Percentiles rank a stretch among this genome's conserved stretches.
phyloP scores from a whole-genome alignment of 2,329 filamentous ascomycete genomes.

The Calonectria multiphialidica region DNA sequence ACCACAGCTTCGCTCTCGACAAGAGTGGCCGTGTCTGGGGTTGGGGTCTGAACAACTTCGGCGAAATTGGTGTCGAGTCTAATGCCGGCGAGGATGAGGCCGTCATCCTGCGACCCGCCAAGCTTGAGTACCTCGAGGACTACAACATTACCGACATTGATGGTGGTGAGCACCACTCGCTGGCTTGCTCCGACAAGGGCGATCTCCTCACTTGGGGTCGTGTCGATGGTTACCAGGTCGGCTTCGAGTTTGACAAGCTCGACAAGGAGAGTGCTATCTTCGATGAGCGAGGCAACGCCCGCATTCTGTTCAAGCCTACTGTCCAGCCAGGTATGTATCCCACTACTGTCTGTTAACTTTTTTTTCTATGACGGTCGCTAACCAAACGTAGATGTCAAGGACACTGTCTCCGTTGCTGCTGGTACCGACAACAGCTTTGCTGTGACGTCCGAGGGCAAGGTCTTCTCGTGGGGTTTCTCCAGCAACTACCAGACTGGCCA shows the following conservation, averaged over 20 bases:
- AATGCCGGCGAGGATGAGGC: conserved; percentile 67
- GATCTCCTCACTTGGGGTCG: conserved; percentile 72
- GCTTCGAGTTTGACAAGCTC: conserved; percentile 66
- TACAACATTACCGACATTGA: conserved; percentile 76
- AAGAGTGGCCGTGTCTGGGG: conserved; percentile 78
- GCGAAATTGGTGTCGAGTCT: conserved; percentile 77
- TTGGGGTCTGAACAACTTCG: conserved; percentile 91
- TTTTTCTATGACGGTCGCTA: background rate
- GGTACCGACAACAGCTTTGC: conserved; percentile 82
- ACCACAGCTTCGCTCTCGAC: conserved; percentile 86
- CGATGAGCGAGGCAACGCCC: conserved; percentile 71
- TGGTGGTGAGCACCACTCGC: conserved; percentile 81
- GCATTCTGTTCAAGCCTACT: conserved; percentile 68
- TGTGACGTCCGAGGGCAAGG: conserved; percentile 76
- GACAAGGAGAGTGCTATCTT: conserved; percentile 67
- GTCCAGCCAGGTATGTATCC: conserved; percentile 56
- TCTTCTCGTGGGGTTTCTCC: conserved; percentile 85
- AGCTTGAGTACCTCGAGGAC: conserved; percentile 73
- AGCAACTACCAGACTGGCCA: conserved; percentile 84
- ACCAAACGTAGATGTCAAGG: conserved; percentile 57
- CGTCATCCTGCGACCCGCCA: conserved; percentile 78
- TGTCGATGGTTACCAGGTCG: conserved; percentile 65
- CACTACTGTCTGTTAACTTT: background rate
- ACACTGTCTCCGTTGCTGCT: conserved; percentile 67
- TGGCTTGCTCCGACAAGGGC: conserved; percentile 69